Conservation (phyloP, 495 filamentous ascomycete genomes). For the Letharia lupina region DNA sequence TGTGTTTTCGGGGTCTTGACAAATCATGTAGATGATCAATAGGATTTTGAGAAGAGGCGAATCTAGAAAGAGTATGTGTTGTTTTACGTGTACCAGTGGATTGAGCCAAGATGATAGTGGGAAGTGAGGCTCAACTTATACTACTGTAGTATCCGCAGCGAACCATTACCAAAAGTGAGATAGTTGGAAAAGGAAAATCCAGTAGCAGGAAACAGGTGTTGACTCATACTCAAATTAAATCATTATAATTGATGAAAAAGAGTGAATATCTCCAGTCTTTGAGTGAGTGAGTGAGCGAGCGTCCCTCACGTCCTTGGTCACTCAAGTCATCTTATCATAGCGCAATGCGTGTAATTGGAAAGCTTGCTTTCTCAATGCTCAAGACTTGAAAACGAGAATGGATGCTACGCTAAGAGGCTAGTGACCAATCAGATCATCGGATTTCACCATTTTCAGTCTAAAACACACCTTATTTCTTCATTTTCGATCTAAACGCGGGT, state of each 20-base stretch:
- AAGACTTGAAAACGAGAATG: too few species aligned
- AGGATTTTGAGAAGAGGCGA: background rate
- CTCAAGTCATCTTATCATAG: slow-evolving; percentile 1
- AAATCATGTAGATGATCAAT: background rate
- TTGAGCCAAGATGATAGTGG: background rate
- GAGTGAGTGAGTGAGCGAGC: too few species aligned
- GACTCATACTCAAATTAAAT: background rate
- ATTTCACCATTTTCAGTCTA: too few species aligned
- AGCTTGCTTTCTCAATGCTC: too few species aligned
- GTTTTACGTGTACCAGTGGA: background rate
- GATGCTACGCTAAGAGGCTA: too few species aligned
- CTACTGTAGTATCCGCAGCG: background rate
- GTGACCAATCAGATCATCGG: too few species aligned
- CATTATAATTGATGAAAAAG: too few species aligned
- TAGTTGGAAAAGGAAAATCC: too few species aligned
- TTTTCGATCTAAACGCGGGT: too few species aligned
- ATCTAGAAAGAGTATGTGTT: background rate
- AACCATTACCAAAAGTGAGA: background rate
- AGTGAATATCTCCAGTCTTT: too few species aligned
- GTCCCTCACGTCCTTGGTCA: too few species aligned
- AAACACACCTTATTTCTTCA: too few species aligned
- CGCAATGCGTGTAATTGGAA: background rate
- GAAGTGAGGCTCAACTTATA: background rate
- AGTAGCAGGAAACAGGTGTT: background rate
- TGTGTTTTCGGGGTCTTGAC: background rate